Evolutionary conservation across 306 rosid species (phyloP), one percentile per base, ranked within the genome.

Genomic region (Medicago arabica): DNA sequence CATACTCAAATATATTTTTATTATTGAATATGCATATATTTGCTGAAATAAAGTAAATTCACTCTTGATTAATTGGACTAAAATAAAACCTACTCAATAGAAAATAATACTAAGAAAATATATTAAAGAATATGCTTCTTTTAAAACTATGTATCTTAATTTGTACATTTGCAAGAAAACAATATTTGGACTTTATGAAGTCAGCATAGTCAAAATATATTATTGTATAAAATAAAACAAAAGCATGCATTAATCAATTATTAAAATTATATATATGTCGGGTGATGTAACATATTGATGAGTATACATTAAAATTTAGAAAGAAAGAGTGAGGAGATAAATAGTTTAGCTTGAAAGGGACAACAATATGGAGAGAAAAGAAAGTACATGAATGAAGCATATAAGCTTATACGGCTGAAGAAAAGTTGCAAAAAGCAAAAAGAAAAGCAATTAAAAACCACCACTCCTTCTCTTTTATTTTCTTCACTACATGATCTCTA

Each of bases 381-480:
- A 67, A 67, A 67, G 71, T 44, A 14, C 72, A 67, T 67, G 72
- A 44, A 67, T 44, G 72, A 67, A 53, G 51, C 51, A 46, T 46
- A 67, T 67, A 21, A 44, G 39, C 7, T 65, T 39, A 34, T 34
- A 17, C 31, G 9, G 70, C 16, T 12, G 50, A n/a, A 65, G 10
- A 65, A 40, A 65, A 65, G 28, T 58, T 58, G 64, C 39, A 58
- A 58, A 41, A 66, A 66, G 69, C 13, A 36, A 61, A 61, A 61
- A 61, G 67, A 65, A 66, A 66, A 41, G 16, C 38, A 23, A 41
- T 17, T 46, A 66, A 19, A 66, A 41, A 17, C 53, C 43, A 41
- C 17, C 71, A 8, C 54, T 66, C 11, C 3, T 7, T 66, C 13
- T 25, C n/a, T 18, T 64, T 17, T 23, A 12, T 4, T 25, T 58